Conservation (phyloP, 106 monocot species). For the Apostasia shenzhenica region DNA sequence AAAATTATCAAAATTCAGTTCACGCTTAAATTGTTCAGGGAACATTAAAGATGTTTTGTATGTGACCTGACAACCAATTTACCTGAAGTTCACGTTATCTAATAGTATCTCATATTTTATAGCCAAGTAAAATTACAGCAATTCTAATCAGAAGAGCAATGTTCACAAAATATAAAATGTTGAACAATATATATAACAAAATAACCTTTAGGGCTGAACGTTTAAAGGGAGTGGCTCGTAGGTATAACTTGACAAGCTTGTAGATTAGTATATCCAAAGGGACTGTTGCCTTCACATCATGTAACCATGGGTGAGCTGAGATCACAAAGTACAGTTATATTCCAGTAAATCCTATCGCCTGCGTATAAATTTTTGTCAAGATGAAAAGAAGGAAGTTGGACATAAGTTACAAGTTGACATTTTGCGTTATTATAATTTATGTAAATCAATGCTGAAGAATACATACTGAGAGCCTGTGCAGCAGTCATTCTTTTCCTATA, state of each 20-base stretch:
- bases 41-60: too few species aligned
- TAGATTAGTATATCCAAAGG: conserved; percentile 69
- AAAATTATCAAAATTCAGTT: too few species aligned
- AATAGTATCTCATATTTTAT: too few species aligned
- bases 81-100: too few species aligned
- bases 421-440: not conserved
- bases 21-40: too few species aligned
- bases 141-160: too few species aligned
- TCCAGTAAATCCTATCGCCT: not conserved
- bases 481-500: conserved; percentile 70
- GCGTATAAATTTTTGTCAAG: not conserved
- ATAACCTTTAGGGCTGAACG: conserved; percentile 63
- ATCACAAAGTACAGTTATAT: conserved; percentile 3
- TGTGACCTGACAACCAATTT: too few species aligned
- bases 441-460: not conserved
- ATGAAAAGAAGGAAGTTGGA: not conserved
- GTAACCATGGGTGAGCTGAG: conserved; percentile 90
- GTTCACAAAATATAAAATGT: too few species aligned
- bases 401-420: not conserved
- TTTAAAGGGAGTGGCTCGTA: conserved; percentile 69
- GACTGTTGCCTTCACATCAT: conserved; percentile 34
- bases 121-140: too few species aligned
- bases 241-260: conserved; percentile 65
- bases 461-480: conserved; percentile 50
- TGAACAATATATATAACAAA: too few species aligned